Percentiles rank a stretch among this genome's conserved stretches.
These are phyloP conservation scores for Lyophyllum shimeji DNA, from an alignment of 768 basidiomycete species.

Conservation along the genomic window DNA sequence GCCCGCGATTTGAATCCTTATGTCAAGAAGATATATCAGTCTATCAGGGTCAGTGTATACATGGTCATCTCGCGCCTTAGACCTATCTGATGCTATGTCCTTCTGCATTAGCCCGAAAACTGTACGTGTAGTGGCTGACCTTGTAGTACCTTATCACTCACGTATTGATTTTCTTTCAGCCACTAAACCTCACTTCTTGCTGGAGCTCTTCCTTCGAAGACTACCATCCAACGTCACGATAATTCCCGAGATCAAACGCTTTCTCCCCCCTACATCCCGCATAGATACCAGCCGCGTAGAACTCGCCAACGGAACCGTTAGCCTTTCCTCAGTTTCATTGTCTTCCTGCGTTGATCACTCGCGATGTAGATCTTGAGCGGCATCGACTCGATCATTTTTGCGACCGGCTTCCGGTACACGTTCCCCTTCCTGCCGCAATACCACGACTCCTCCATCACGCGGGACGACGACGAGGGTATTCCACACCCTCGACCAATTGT, in stretches of 20 bases:
- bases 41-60: neutral
- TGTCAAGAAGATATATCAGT: conserved; percentile 12
- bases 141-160: neutral
- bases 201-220: conserved; percentile 18
- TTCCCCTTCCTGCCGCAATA: conserved; percentile 44
- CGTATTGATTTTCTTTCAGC: neutral
- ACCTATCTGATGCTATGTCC: neutral
- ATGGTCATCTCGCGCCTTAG: neutral
- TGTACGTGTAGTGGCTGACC: neutral
- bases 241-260: conserved; percentile 39
- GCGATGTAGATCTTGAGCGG: conserved; percentile 28
- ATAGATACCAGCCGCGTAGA: conserved; percentile 29
- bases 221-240: conserved; percentile 34
- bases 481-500: conserved; percentile 32
- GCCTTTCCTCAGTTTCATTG: conserved; percentile 1
- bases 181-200: neutral
- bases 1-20: conserved; percentile 30
- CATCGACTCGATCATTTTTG: conserved; percentile 36
- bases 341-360: neutral
- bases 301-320: conserved; percentile 36
- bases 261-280: conserved; percentile 22
- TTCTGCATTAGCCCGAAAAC: conserved; percentile 1
- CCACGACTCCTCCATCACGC: conserved; percentile 19
- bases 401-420: conserved; percentile 43
- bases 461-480: conserved; percentile 16